Conservation (phyloP, 768 basidiomycete genomes). For the Podaxis carcinomalis region DNA sequence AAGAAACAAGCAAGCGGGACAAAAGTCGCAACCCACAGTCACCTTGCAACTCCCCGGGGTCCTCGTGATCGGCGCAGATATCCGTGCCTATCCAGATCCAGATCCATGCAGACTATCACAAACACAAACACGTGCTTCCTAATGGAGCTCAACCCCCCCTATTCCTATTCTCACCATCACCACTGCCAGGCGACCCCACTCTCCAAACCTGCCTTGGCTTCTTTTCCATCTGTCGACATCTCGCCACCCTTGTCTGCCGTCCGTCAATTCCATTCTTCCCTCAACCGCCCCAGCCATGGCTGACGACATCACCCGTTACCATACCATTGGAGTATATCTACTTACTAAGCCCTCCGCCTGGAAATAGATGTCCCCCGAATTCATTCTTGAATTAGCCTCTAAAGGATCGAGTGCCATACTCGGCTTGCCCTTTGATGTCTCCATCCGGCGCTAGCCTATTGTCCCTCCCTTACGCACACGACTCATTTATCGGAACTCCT, state of each 20-base stretch:
- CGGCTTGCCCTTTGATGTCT: neutral
- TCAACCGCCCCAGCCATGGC: neutral
- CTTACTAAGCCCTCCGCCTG: neutral
- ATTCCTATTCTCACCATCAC: neutral
- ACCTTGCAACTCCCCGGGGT: constrained; percentile 19
- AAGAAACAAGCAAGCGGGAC: constrained; percentile 25
- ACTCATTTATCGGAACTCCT: neutral
- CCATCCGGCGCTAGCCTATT: neutral
- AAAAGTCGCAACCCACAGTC: constrained; percentile 17
- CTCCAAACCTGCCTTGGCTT: neutral
- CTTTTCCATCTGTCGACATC: neutral
- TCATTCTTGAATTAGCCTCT: neutral
- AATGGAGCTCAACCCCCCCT: neutral
- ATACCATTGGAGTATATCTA: neutral
- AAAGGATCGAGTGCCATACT: neutral
- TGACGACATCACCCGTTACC: neutral
- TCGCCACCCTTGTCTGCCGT: neutral
- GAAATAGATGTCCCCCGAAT: neutral
- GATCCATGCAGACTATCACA: constrained; percentile 7
- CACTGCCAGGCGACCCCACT: neutral
- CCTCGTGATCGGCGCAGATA: constrained; percentile 22
- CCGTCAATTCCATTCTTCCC: neutral
- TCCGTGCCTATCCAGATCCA: constrained; percentile 19
- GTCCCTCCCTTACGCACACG: neutral
- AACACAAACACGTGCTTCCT: constrained; percentile 7